A percentile compares a stretch with the other conserved stretches of the same genome.
Evolutionary conservation across 1,139 yeast genomes (phyloP).

Genomic region (Sugiyamaella castrensis): DNA sequence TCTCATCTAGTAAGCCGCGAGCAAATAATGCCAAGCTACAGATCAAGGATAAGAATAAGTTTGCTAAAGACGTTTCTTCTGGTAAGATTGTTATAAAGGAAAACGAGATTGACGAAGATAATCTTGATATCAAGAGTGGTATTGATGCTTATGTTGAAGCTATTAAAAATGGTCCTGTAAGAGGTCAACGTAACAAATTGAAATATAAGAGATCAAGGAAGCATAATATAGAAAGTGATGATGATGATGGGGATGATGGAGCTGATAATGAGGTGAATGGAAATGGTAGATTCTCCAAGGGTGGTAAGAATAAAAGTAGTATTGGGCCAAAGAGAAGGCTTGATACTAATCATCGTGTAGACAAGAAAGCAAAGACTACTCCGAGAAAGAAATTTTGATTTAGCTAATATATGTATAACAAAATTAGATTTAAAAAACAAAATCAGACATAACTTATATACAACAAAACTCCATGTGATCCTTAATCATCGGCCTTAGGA

Average conservation of each 20-base stretch:
- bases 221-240: constrained; percentile 56
- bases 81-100: constrained; percentile 40
- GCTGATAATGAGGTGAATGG: constrained; percentile 10
- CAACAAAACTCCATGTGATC: too few species aligned
- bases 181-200: constrained; percentile 88
- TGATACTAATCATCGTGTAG: constrained; percentile 9
- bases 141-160: constrained; percentile 93
- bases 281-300: constrained; percentile 6
- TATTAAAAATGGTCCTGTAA: constrained; percentile 83
- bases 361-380: constrained; percentile 1
- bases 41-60: constrained; percentile 47
- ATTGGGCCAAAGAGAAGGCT: constrained; percentile 1
- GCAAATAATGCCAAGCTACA: constrained; percentile 38
- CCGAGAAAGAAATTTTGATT: too few species aligned
- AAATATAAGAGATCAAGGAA: constrained; percentile 66
- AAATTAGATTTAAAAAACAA: too few species aligned
- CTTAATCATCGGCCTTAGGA: too few species aligned
- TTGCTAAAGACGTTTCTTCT: constrained; percentile 46
- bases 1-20: constrained; percentile 78
- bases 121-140: constrained; percentile 48
- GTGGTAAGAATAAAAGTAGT: background rate
- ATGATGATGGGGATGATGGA: constrained; percentile 29
- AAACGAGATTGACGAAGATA: constrained; percentile 39
- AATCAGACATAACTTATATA: too few species aligned
- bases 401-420: too few species aligned